Percentiles rank a stretch among this genome's conserved stretches.
Conservation (phyloP, 2,329 filamentous ascomycete species). For the Botrytis squamosa region DNA sequence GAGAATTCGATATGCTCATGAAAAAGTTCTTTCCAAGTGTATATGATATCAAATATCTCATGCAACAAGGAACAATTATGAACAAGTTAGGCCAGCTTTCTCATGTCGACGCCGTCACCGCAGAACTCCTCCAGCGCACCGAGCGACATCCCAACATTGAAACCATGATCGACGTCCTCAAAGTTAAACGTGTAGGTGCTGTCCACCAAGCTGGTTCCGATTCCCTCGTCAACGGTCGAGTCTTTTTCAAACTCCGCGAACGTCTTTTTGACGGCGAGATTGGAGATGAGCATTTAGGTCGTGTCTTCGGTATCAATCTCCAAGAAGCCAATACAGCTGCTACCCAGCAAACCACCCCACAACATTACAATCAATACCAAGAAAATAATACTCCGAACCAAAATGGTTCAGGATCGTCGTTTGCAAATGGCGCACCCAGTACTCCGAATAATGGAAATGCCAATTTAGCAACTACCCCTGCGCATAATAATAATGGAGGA, state of each 20-base stretch:
- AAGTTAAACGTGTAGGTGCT: slow-evolving; percentile 81
- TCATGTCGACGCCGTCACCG: slow-evolving; percentile 61
- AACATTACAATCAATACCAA: slow-evolving; percentile 43
- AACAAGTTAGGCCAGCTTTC: slow-evolving; percentile 62
- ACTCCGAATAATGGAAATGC: slow-evolving; percentile 72
- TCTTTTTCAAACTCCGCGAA: slow-evolving; percentile 91
- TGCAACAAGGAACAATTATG: slow-evolving; percentile 80
- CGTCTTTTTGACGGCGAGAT: slow-evolving; percentile 84
- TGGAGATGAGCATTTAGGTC: slow-evolving; percentile 77
- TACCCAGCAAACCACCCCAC: slow-evolving; percentile 42
- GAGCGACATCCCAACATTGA: slow-evolving; percentile 90
- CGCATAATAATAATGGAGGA: slow-evolving; percentile 50
- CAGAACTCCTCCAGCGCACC: slow-evolving; percentile 77
- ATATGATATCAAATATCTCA: slow-evolving; percentile 95
- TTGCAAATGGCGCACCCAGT: slow-evolving; percentile 52
- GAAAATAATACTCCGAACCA: slow-evolving; percentile 52
- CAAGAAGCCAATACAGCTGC: slow-evolving; percentile 53
- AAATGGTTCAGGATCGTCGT: slow-evolving; percentile 49
- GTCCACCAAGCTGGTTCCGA: slow-evolving; percentile 94
- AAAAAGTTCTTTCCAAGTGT: slow-evolving; percentile 90
- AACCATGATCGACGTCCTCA: slow-evolving; percentile 89
- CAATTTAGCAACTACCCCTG: slow-evolving; percentile 46
- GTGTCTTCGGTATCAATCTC: slow-evolving; percentile 87
- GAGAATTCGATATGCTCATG: slow-evolving; percentile 84
- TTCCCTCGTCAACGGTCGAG: slow-evolving; percentile 85